These are phyloP conservation scores for Salix arbutifolia DNA, from an alignment of 345 rosid genomes.

Conservation along the genomic window DNA sequence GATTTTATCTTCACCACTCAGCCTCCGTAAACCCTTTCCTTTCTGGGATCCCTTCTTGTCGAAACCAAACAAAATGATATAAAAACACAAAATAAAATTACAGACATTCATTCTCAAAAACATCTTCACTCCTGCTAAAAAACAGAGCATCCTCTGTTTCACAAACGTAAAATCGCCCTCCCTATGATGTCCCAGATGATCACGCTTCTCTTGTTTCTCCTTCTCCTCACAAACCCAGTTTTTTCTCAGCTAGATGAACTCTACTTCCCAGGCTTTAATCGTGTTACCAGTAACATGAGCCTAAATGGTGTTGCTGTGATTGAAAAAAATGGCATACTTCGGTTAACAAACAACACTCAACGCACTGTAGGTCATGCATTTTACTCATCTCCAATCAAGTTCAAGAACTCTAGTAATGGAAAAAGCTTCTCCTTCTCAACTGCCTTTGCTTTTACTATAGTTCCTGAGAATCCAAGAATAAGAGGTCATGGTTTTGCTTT, in stretches of 20 bases:
- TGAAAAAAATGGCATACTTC: constrained; percentile 46
- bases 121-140: not conserved
- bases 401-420: constrained; percentile 42
- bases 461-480: constrained; percentile 53
- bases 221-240: constrained; percentile 9
- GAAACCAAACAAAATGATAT: no score
- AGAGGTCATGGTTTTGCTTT: constrained; percentile 91
- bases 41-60: no score
- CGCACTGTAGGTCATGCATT: constrained; percentile 75
- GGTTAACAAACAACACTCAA: constrained; percentile 49
- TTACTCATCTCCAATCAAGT: constrained; percentile 53
- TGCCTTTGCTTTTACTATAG: constrained; percentile 69
- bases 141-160: not conserved
- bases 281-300: constrained; percentile 29
- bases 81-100: not conserved
- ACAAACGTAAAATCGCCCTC: not conserved
- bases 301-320: constrained; percentile 51
- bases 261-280: constrained; percentile 12
- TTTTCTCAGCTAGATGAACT: constrained; percentile 8
- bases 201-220: not conserved
- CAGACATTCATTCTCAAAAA: no score
- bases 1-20: no score
- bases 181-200: not conserved
- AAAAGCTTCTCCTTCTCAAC: constrained; percentile 68
- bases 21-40: no score